phyloP scores from a whole-genome alignment of 139 green algal genomes.

The Spirogloea muscicola region DNA sequence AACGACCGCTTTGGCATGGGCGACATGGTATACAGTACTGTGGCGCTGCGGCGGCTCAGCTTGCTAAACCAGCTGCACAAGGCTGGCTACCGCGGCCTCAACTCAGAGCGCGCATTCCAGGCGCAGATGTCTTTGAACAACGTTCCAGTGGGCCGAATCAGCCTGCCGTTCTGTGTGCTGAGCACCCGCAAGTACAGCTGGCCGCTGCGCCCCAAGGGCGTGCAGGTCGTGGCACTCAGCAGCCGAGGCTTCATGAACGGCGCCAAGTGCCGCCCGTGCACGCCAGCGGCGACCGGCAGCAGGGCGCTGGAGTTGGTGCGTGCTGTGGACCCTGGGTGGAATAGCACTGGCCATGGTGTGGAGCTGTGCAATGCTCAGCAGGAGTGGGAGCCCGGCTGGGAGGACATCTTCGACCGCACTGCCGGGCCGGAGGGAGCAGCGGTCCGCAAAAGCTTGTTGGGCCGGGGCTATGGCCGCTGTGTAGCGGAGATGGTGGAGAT shows the following conservation, averaged over 20 bases:
- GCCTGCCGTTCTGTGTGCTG: constrained; percentile 38
- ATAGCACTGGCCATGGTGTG: background rate
- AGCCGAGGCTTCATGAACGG: constrained; percentile 29
- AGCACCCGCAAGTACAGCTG: constrained; percentile 8
- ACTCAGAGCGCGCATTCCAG: constrained; percentile 31
- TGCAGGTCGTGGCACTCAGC: constrained; percentile 5
- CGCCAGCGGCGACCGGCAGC: constrained; percentile 11
- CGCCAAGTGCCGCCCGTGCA: constrained; percentile 39
- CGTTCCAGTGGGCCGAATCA: background rate
- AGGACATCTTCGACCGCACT: constrained; percentile 18
- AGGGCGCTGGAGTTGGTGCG: background rate
- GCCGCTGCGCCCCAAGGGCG: constrained; percentile 2
- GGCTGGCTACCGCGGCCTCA: constrained; percentile 2
- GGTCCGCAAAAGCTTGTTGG: constrained; percentile 6
- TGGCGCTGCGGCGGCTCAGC: constrained; percentile 17
- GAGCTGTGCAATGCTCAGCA: constrained; percentile 23
- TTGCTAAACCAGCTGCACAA: constrained; percentile 2
- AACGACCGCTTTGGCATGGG: constrained; percentile 42
- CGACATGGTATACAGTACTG: background rate
- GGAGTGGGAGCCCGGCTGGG: constrained; percentile 31
- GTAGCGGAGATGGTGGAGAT: constrained; percentile 11
- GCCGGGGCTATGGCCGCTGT: constrained; percentile 13
- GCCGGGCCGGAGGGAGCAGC: constrained; percentile 4
- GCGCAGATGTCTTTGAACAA: constrained; percentile 2
- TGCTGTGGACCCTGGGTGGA: constrained; percentile 7